A percentile compares a stretch with the other conserved stretches of the same genome.
These are phyloP conservation scores for Xylariaceae sp. DNA, from an alignment of 2,329 filamentous ascomycete genomes.

Conservation along the genomic window DNA sequence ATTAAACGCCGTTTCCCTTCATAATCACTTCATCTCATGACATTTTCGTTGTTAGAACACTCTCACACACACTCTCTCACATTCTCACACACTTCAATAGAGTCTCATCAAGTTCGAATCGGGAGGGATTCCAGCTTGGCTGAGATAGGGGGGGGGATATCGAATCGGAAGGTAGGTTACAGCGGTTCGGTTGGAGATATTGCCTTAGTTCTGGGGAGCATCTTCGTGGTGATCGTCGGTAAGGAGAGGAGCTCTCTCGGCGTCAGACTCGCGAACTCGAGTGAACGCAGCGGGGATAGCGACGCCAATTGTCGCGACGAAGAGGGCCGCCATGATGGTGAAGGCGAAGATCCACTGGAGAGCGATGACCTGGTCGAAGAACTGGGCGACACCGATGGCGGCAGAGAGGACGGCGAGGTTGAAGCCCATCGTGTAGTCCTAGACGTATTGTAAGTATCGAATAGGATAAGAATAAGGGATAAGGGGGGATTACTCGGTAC, in stretches of 20 bases:
- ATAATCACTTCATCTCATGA: background rate
- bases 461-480: background rate
- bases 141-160: too few relatives aligned
- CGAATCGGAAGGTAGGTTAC: too few relatives aligned
- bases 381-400: constrained; percentile 72
- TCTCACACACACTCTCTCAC: background rate
- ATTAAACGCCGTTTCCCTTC: background rate
- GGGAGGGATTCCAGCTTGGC: too few relatives aligned
- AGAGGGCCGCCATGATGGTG: constrained; percentile 69
- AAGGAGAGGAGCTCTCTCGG: constrained; percentile 59
- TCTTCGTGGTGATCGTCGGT: constrained; percentile 38
- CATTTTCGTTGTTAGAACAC: background rate
- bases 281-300: constrained; percentile 61
- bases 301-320: constrained; percentile 61
- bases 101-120: background rate
- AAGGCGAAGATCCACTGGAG: constrained; percentile 94
- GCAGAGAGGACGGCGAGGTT: constrained; percentile 67
- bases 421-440: constrained; percentile 74
- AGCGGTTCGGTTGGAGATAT: too few relatives aligned
- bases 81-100: background rate
- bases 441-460: background rate
- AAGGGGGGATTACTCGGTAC: constrained; percentile 55
- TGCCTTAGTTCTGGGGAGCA: background rate
- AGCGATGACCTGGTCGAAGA: constrained; percentile 65
- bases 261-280: constrained; percentile 42